phyloP scores from a whole-genome alignment of 495 filamentous ascomycete species.

The Apiosordaria backusii region DNA sequence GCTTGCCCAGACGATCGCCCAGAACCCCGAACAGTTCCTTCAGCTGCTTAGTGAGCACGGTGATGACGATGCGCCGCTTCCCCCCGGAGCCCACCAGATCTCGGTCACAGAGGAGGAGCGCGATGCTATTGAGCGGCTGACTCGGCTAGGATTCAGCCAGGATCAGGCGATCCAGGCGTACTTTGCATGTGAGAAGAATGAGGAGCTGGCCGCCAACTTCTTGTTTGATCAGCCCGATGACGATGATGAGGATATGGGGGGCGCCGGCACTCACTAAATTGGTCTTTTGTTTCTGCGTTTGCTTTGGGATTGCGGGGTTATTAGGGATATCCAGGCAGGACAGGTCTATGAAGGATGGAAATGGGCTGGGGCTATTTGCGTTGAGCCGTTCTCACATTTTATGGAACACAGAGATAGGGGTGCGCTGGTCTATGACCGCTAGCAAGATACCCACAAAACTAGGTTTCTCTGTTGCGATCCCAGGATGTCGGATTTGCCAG shows the following conservation, averaged over 20 bases:
- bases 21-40: conserved; percentile 89
- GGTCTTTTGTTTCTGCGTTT: neutral
- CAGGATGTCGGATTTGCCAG: neutral
- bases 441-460: neutral
- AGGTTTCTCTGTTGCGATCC: neutral
- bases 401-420: neutral
- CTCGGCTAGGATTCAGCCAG: conserved; percentile 84
- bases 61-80: conserved; percentile 70
- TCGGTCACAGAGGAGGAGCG: conserved; percentile 92
- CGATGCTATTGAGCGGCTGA: conserved; percentile 92
- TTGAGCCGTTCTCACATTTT: neutral
- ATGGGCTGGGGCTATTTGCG: neutral
- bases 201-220: conserved; percentile 96
- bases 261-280: neutral
- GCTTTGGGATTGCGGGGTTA: neutral
- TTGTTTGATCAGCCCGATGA: conserved; percentile 96
- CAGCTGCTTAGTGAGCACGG: conserved; percentile 80
- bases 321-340: neutral
- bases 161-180: conserved; percentile 97
- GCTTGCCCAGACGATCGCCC: conserved; percentile 82
- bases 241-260: conserved; percentile 48
- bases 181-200: conserved; percentile 99
- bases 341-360: neutral
- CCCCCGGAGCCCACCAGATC: conserved; percentile 86
- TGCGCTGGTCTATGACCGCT: neutral